A percentile compares a stretch with the other conserved stretches of the same genome.
These are phyloP conservation scores for Toxicodendron radicans DNA, from an alignment of 345 rosid species.

Conservation along the genomic window DNA sequence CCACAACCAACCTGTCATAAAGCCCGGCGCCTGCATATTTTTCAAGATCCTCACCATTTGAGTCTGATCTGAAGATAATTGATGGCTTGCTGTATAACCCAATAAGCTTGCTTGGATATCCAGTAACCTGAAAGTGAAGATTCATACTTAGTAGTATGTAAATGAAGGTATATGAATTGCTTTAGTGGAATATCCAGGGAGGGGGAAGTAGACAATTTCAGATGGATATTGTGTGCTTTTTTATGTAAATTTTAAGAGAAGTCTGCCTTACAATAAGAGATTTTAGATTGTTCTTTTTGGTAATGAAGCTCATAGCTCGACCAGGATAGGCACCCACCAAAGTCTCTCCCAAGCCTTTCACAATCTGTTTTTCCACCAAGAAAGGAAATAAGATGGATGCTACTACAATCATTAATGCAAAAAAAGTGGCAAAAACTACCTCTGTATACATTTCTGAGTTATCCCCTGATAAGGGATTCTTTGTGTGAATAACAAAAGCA, in stretches of 20 bases:
- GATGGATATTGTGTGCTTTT: neutral
- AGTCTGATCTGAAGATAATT: conserved; percentile 43
- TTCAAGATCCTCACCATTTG: conserved; percentile 48
- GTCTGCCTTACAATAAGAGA: conserved; percentile 35
- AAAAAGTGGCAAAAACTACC: conserved; percentile 24
- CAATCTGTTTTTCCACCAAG: conserved; percentile 29
- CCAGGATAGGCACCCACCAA: conserved; percentile 45
- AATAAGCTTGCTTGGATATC: conserved; percentile 43
- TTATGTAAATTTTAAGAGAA: conserved; percentile 10
- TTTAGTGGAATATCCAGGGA: neutral
- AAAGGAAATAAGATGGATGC: neutral
- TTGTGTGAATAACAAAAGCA: conserved; percentile 50
- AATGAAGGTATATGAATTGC: conserved; percentile 10
- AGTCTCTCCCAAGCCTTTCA: conserved; percentile 51
- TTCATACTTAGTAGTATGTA: neutral
- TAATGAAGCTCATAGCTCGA: conserved; percentile 42
- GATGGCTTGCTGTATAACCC: conserved; percentile 36
- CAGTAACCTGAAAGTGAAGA: conserved; percentile 28
- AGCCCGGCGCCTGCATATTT: conserved; percentile 52
- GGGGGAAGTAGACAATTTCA: neutral
- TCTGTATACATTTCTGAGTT: conserved; percentile 42
- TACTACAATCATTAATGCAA: neutral
- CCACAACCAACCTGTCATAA: conserved; percentile 38
- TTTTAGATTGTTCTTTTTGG: conserved; percentile 34
- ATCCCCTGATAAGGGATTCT: conserved; percentile 43